Conservation (phyloP, 805 yeast genomes). For the Zygoascus bituminiphila region DNA sequence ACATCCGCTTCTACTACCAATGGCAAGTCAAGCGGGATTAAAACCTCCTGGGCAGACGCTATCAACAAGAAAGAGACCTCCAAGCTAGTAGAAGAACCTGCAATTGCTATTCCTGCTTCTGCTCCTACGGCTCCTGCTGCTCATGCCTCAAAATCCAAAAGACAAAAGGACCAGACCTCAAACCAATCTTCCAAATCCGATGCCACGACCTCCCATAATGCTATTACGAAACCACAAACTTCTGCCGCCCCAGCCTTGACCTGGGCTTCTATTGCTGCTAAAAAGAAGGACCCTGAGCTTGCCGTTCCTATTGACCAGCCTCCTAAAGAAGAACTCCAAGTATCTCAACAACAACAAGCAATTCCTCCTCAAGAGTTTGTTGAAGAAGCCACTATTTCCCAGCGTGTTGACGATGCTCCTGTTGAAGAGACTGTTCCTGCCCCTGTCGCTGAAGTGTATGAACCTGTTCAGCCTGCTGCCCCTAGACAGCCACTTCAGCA, state of each 20-base stretch:
- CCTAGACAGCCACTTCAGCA: constrained; percentile 9
- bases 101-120: background rate
- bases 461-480: constrained; percentile 11
- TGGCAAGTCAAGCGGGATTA: background rate
- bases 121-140: constrained; percentile 5
- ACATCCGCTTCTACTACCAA: constrained; percentile 11
- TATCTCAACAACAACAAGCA: background rate
- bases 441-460: constrained; percentile 32
- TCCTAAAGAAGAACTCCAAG: constrained; percentile 8
- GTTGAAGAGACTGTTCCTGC: constrained; percentile 17
- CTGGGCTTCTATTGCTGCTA: constrained; percentile 6
- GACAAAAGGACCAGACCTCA: background rate
- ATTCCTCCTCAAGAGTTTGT: constrained; percentile 10
- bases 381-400: constrained; percentile 5
- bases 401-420: constrained; percentile 8
- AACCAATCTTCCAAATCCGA: background rate
- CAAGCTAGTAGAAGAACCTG: background rate
- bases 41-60: constrained; percentile 3
- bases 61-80: background rate
- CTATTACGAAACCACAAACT: constrained; percentile 8
- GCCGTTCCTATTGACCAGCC: constrained; percentile 13
- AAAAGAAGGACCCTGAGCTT: constrained; percentile 16
- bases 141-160: background rate
- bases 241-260: constrained; percentile 12
- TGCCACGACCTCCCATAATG: constrained; percentile 4